A percentile compares a stretch with the other conserved stretches of the same genome.
Evolutionary conservation across 2,329 filamentous ascomycete genomes (phyloP).

Genomic region (Raffaelea arxii): DNA sequence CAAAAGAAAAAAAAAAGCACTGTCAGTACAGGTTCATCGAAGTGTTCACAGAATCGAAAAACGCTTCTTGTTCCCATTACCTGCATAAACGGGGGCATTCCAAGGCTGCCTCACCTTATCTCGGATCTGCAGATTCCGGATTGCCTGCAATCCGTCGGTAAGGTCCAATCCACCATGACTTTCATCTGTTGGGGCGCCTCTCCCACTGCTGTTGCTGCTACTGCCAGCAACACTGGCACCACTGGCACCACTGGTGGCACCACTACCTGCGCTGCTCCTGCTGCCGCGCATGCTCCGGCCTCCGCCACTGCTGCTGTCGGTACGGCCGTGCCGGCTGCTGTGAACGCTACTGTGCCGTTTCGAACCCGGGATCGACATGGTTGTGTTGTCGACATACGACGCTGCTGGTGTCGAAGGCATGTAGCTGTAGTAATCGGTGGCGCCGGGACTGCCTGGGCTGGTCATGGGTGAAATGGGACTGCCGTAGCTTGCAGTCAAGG

Average conservation of each 20-base stretch:
- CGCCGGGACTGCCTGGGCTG: neutral
- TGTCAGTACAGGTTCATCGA: no score
- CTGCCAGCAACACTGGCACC: constrained; percentile 1
- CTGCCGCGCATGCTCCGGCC: constrained; percentile 5
- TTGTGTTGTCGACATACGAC: constrained; percentile 8
- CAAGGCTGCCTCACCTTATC: constrained; percentile 26
- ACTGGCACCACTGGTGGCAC: no score
- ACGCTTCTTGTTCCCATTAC: constrained; percentile 5
- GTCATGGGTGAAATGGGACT: neutral
- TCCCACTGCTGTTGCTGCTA: constrained; percentile 4
- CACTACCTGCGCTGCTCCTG: constrained; percentile 12
- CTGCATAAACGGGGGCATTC: constrained; percentile 30
- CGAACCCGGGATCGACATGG: constrained; percentile 16
- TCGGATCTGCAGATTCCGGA: constrained; percentile 19
- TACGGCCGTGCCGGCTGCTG: constrained; percentile 10
- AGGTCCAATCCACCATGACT: constrained; percentile 5
- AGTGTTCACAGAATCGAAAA: no score
- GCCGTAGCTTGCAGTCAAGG: neutral
- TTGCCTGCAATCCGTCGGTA: constrained; percentile 17
- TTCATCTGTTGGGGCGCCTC: neutral
- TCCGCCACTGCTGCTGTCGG: constrained; percentile 11
- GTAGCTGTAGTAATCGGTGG: neutral
- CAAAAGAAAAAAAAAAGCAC: no score
- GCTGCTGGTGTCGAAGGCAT: neutral
- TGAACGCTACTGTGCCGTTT: constrained; percentile 17